These are phyloP conservation scores for Ulmus americana DNA, from an alignment of 331 rosid genomes.

Conservation along the genomic window DNA sequence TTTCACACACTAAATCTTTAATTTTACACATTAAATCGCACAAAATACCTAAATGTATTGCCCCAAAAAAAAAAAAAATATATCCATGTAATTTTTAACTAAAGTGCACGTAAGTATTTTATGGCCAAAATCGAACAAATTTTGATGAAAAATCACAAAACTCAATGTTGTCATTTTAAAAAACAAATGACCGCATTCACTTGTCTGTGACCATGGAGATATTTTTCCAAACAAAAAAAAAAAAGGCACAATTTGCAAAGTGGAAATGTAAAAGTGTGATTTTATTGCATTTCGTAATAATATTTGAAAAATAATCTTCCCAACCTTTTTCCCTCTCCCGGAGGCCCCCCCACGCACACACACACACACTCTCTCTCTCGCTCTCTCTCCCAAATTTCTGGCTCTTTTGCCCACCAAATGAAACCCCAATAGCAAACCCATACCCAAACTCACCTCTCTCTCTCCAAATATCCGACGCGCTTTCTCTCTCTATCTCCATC, in stretches of 20 bases:
- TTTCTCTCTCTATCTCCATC: constrained; percentile 10
- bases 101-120: no score
- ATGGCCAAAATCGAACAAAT: no score
- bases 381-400: constrained; percentile 5
- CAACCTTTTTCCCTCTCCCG: constrained; percentile 50
- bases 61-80: no score
- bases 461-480: constrained; percentile 8
- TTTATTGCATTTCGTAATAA: constrained; percentile 11
- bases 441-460: neutral
- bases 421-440: constrained; percentile 4
- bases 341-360: no score
- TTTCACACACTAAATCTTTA: no score
- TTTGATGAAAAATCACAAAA: no score
- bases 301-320: constrained; percentile 41
- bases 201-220: no score
- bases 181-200: no score
- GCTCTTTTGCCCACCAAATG: constrained; percentile 35
- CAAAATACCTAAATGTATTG: no score
- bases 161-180: no score
- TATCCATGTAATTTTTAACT: no score
- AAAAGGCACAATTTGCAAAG: neutral
- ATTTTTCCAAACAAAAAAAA: neutral
- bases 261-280: neutral
- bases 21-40: no score
- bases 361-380: constrained; percentile 19